Evolutionary conservation across 306 rosid species (phyloP), one percentile per base, ranked within the genome.

Genomic region (Echinosophora koreensis): DNA sequence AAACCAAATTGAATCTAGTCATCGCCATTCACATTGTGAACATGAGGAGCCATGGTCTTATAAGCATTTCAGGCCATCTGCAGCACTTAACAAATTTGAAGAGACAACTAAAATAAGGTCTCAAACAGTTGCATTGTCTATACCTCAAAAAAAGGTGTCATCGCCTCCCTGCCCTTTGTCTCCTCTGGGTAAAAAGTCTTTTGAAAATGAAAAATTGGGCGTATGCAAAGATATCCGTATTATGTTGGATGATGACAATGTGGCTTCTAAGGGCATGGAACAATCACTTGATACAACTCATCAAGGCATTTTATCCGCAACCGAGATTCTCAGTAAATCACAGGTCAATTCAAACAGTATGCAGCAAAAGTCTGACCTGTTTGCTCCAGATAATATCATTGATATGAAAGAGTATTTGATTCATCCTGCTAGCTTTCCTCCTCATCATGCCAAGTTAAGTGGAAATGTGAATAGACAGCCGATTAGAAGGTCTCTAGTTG

Each of bases 401-500:
- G 78, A 79, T 56, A 70, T 72, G 85, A 77, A 80, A 60, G 83
- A 69, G 63, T 60, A 51, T 69, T 85, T 86, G 88, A 30, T 62
- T 81, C 81, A 55, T 67, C 81, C 69, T 52, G 71, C 73, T 58
- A 82, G 84, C 76, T 77, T 76, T 73, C 81, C 87, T 73, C 84
- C 89, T 73, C 81, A 44, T 37, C 62, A 72, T 74, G 66, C 73
- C 66, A 88, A 78, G 38, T 76, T 82, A 37, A 79, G 47, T 34
- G 74, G 84, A 79, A 34, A 78, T 3, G 55, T 75, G 49, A 81
- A 76, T 76, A 87, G 89, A 66, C 54, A 83, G 17, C 87, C 87
- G 5, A 66, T 68, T 60, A 82, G 94, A 84, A 89, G 94, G 80
- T 89, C 96, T 13, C 81, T 93, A 71, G 86, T 93, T 62, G 98